phyloP scores from a whole-genome alignment of 2,329 filamentous ascomycete species.

The Colletotrichum trifolii region DNA sequence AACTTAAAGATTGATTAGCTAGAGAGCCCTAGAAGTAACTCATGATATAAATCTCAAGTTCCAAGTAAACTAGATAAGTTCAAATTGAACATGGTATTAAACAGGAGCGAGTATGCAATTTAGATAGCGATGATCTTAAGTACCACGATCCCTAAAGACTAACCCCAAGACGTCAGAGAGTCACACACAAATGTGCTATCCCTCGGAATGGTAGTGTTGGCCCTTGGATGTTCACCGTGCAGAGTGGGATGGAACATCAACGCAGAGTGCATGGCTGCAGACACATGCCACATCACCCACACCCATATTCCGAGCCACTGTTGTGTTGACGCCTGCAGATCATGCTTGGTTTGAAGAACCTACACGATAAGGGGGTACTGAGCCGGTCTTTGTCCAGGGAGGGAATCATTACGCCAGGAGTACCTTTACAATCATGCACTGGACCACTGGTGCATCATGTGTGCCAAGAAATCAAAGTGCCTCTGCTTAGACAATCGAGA shows the following conservation, averaged over 20 bases:
- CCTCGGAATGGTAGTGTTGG: too few relatives aligned
- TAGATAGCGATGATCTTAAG: too few relatives aligned
- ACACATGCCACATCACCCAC: slow-evolving; percentile 1
- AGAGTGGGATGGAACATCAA: background rate
- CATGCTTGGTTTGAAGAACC: slow-evolving; percentile 3
- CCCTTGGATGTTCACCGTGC: too few relatives aligned
- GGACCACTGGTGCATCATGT: background rate
- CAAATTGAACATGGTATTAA: too few relatives aligned
- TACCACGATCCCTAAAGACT: too few relatives aligned
- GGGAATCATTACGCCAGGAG: background rate
- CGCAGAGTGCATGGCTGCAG: background rate
- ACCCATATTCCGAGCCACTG: background rate
- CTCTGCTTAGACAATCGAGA: too few relatives aligned
- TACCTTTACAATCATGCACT: background rate
- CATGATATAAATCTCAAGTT: too few relatives aligned
- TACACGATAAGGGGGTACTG: slow-evolving; percentile 6
- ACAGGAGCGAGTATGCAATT: too few relatives aligned
- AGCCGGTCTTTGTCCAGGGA: slow-evolving; percentile 1
- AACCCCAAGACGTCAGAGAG: background rate
- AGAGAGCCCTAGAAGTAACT: too few relatives aligned
- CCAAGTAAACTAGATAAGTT: too few relatives aligned
- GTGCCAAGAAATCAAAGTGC: background rate
- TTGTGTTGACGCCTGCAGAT: background rate
- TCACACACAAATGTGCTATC: background rate
- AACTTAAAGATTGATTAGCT: too few relatives aligned